These are phyloP conservation scores for Wickerhamiella brachini DNA, from an alignment of 805 yeast species.

Conservation along the genomic window DNA sequence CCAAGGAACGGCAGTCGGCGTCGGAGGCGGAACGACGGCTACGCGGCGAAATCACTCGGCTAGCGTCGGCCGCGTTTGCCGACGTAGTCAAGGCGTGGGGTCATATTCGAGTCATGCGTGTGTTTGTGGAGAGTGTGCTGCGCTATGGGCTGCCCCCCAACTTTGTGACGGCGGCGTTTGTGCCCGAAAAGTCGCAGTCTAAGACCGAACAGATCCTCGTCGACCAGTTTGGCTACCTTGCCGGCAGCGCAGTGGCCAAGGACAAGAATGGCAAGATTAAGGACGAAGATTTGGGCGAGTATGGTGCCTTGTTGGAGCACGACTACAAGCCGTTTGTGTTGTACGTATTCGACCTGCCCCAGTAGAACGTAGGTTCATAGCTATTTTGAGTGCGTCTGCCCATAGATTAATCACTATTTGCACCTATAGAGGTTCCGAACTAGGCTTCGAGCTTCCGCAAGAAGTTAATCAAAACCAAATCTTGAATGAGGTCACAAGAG, in stretches of 20 bases:
- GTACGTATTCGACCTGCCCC: slow-evolving; percentile 41
- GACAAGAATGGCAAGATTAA: slow-evolving; percentile 58
- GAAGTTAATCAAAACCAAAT: too few species aligned
- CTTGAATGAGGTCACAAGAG: too few species aligned
- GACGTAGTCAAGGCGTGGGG: slow-evolving; percentile 80
- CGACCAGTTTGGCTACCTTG: slow-evolving; percentile 71
- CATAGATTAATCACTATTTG: too few species aligned
- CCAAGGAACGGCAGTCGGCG: slow-evolving; percentile 67
- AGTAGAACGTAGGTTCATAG: too few species aligned
- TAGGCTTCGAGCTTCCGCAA: too few species aligned
- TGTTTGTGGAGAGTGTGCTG: slow-evolving; percentile 83
- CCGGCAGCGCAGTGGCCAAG: slow-evolving; percentile 71
- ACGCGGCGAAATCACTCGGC: slow-evolving; percentile 59
- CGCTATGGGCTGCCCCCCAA: slow-evolving; percentile 96
- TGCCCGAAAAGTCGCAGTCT: slow-evolving; percentile 31
- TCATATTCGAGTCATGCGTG: slow-evolving; percentile 75
- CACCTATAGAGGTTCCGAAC: too few species aligned
- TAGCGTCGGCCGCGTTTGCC: slow-evolving; percentile 78
- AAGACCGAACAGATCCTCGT: slow-evolving; percentile 59
- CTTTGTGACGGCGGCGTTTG: slow-evolving; percentile 43
- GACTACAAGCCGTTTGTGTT: slow-evolving; percentile 95
- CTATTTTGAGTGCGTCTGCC: too few species aligned
- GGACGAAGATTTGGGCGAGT: slow-evolving; percentile 68
- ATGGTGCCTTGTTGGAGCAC: slow-evolving; percentile 82
- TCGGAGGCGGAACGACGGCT: slow-evolving; percentile 58